Base-by-base conservation (phyloP, 257 asterid species). In the Forsythia viridissima region DNA sequence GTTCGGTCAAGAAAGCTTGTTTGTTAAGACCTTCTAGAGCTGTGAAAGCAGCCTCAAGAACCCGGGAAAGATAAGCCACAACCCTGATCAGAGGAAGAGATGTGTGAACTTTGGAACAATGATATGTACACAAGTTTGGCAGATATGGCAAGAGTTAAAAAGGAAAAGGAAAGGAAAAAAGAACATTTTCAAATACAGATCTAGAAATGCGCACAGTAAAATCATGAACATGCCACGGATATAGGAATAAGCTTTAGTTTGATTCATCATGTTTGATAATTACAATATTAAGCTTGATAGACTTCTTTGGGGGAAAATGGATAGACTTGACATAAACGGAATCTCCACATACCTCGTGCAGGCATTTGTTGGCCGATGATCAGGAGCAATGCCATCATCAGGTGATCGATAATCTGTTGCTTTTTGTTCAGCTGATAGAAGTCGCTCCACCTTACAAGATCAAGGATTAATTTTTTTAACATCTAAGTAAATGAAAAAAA, bases 21-120 rank as follows among this genome's bases (percentile, higher is more conserved):
- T 96, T 96, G 88, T 93, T 93, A 73, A 90, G 98, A 89, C 99
- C 98, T 80, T 96, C 99, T 41, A 96, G 93, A 43, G 96, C 96
- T 75, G 99, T 93, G 90, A 96, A 96, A 81, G 99, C 97, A 82
- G 96, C 88, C 87, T 93, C 99, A 71, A 96, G 97, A 84, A 96
- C 97, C 74, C 98, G 97, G 61, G 97, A 92, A 55, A 92, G 94
- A 85, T 96, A 93, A 40, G 99, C 96, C 44, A 93, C 99, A 82
- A 93, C 97, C 88, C 98, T 96, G 89, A 63, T 77, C 76, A 79
- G 44, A 21, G 61, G 82, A 86, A 70, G 66, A 84, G 76, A 81
- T 9, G 81, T 40, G 70, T 67, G 69, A 72, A 66, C 40, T 40
- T 52, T 77, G 71, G 71, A 30, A 76, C 66, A 36, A 77, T 39